Conservation (phyloP, 257 asterid species). For the Capsicum rhomboideum region DNA sequence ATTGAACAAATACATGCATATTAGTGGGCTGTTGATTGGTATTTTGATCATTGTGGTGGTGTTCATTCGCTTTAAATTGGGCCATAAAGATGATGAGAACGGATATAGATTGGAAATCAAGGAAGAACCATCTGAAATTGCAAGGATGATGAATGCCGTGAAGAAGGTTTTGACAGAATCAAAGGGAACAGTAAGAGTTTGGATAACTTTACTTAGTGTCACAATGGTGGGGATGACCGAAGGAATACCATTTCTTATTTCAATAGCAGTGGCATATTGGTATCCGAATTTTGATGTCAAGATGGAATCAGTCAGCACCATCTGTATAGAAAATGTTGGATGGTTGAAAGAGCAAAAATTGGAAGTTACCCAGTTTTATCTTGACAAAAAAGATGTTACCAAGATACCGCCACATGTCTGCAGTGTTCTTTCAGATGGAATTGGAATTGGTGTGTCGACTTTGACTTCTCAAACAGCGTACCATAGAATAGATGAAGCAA, state of each 20-base stretch:
- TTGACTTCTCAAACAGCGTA: background rate
- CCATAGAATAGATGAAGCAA: background rate
- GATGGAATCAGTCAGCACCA: slow-evolving; percentile 10
- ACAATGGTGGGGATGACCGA: slow-evolving; percentile 24
- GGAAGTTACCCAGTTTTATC: slow-evolving; percentile 5
- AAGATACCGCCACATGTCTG: background rate
- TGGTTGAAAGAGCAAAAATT: slow-evolving; percentile 4
- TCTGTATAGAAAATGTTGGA: slow-evolving; percentile 15
- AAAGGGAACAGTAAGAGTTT: slow-evolving; percentile 14
- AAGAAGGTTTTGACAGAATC: slow-evolving; percentile 21
- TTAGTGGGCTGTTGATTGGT: slow-evolving; percentile 12
- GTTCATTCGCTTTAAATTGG: slow-evolving; percentile 15
- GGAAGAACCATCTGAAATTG: slow-evolving; percentile 17
- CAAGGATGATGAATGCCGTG: slow-evolving; percentile 1
- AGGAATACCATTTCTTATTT: slow-evolving; percentile 23
- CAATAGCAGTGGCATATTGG: slow-evolving; percentile 1
- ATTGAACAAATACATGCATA: slow-evolving; percentile 3
- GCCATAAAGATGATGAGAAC: slow-evolving; percentile 14
- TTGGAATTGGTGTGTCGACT: background rate
- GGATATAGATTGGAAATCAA: slow-evolving; percentile 16
- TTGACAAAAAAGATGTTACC: slow-evolving; percentile 11
- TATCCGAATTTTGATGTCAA: slow-evolving; percentile 1
- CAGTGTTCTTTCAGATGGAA: background rate
- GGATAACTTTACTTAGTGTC: slow-evolving; percentile 10
- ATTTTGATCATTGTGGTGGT: slow-evolving; percentile 11